Percentiles rank a stretch among this genome's conserved stretches.
Conservation (phyloP, 352 stramenopile genomes). For the Pseudoperonospora humuli region DNA sequence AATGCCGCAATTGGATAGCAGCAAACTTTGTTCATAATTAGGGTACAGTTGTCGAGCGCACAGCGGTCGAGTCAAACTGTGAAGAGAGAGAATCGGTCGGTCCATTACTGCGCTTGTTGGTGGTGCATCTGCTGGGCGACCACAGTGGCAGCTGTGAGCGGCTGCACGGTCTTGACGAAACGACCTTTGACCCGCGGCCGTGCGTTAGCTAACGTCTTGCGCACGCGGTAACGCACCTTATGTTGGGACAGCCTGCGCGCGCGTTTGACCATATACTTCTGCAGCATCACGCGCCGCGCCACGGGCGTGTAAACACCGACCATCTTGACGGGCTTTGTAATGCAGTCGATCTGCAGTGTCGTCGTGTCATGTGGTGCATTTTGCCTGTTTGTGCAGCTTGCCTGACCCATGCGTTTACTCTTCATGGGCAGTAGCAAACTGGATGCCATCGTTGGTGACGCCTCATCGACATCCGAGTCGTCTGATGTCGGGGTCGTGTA, state of each 20-base stretch:
- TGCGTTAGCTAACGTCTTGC: constrained; percentile 73
- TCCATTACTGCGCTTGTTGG: no score
- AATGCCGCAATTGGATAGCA: no score
- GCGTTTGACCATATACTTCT: constrained; percentile 77
- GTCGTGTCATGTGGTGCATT: constrained; percentile 30
- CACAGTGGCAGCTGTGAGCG: constrained; percentile 56
- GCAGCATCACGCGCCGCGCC: constrained; percentile 52
- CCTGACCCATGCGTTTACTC: constrained; percentile 26
- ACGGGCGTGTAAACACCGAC: constrained; percentile 67
- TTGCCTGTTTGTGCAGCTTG: constrained; percentile 57
- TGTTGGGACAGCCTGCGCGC: constrained; percentile 62
- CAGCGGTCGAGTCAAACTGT: no score
- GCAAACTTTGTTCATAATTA: no score
- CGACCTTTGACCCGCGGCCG: constrained; percentile 69
- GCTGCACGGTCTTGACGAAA: constrained; percentile 79
- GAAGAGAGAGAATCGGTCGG: no score
- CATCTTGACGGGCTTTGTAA: constrained; percentile 30
- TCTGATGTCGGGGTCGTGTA: constrained; percentile 16
- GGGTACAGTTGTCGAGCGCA: no score
- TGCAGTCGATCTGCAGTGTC: constrained; percentile 38
- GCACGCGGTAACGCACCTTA: constrained; percentile 72
- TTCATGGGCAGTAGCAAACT: constrained; percentile 5
- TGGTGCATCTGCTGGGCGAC: constrained; percentile 22
- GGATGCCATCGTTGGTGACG: background rate
- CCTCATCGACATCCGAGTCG: constrained; percentile 25